Conservation (phyloP, 768 basidiomycete species). For the Gyrodon lividus region DNA sequence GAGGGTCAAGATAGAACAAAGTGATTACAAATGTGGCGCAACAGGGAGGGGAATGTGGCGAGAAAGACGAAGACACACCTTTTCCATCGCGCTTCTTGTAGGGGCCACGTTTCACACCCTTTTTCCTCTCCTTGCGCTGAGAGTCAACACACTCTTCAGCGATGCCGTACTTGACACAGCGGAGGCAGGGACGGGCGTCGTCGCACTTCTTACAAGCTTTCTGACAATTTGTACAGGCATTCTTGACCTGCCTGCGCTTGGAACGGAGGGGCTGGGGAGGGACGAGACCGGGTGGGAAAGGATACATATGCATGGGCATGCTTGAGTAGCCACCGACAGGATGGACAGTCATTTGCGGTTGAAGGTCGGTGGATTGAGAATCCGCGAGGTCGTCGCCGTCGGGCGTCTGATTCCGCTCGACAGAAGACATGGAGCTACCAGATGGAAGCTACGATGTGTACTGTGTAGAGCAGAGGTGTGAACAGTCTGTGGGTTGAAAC, state of each 20-base stretch:
- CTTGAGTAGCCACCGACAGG: conserved; percentile 47
- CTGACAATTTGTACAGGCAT: conserved; percentile 88
- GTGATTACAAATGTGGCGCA: conserved; percentile 11
- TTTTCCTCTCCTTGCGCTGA: conserved; percentile 88
- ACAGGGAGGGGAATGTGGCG: conserved; percentile 17
- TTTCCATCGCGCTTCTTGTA: conserved; percentile 96
- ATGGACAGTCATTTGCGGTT: conserved; percentile 52
- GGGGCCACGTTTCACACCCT: conserved; percentile 82
- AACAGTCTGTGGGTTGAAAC: conserved; percentile 33
- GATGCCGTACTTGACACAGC: conserved; percentile 89
- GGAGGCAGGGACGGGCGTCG: conserved; percentile 87
- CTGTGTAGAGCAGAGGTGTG: conserved; percentile 34
- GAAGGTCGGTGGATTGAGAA: conserved; percentile 35
- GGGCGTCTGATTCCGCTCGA: conserved; percentile 40
- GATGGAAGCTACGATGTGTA: conserved; percentile 19
- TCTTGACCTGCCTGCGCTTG: conserved; percentile 88
- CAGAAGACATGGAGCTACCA: conserved; percentile 33
- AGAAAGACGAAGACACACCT: conserved; percentile 52
- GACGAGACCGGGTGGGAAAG: conserved; percentile 52
- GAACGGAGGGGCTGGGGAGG: conserved; percentile 54
- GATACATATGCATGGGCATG: conserved; percentile 70
- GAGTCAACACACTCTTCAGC: conserved; percentile 88
- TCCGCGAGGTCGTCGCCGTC: conserved; percentile 41
- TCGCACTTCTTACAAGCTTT: conserved; percentile 93
- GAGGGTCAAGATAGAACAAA: background rate